These are phyloP conservation scores for Isoetes taiwanensis DNA, from an alignment of 75 land plant genomes.

Conservation along the genomic window DNA sequence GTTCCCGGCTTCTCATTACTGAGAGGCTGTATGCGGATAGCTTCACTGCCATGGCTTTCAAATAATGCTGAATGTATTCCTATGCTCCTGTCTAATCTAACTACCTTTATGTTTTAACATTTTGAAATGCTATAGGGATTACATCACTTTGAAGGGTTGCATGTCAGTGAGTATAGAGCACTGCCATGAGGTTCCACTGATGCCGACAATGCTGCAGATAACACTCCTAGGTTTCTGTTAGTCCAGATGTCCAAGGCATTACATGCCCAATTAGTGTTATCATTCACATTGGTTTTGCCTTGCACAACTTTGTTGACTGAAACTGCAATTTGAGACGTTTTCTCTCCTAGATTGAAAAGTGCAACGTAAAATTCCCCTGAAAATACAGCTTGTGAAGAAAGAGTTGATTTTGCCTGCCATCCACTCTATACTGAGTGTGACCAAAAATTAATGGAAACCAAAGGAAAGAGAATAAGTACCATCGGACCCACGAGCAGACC, in stretches of 20 bases:
- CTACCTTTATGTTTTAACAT: no score
- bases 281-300: neutral
- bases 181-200: slow-evolving; percentile 37
- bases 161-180: slow-evolving; percentile 42
- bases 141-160: no score
- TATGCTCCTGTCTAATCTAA: no score
- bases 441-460: no score
- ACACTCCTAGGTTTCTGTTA: slow-evolving; percentile 21
- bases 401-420: no score
- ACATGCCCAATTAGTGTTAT: slow-evolving; percentile 19
- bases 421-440: no score
- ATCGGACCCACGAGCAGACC: slow-evolving; percentile 7
- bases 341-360: slow-evolving; percentile 49
- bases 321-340: slow-evolving; percentile 25
- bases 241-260: slow-evolving; percentile 53
- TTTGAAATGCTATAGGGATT: no score
- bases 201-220: slow-evolving; percentile 11
- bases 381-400: neutral
- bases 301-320: slow-evolving; percentile 20
- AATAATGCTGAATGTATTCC: no score
- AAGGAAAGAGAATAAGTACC: no score
- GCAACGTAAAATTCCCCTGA: slow-evolving; percentile 59
- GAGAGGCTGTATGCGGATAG: no score
- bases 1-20: no score
- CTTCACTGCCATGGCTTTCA: no score